phyloP scores from a whole-genome alignment of 441 rosid genomes.

The Populus tomentosa region DNA sequence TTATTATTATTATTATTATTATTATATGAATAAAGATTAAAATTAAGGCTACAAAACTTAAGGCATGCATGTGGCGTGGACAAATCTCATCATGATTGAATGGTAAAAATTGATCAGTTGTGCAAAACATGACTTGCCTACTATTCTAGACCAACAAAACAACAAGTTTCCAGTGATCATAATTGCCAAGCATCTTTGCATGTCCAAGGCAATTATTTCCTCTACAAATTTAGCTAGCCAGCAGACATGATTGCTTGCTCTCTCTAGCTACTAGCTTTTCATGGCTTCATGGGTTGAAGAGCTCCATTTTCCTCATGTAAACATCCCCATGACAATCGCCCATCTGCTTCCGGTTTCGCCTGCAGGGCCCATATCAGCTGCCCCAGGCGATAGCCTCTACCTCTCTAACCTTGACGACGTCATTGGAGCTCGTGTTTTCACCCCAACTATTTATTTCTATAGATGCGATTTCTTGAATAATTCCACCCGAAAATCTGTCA shows the following conservation, averaged over 20 bases:
- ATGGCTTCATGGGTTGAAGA: slow-evolving; percentile 61
- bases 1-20: neutral
- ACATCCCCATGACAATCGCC: slow-evolving; percentile 41
- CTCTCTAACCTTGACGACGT: slow-evolving; percentile 87
- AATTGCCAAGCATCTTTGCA: slow-evolving; percentile 17
- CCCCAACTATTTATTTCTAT: slow-evolving; percentile 81
- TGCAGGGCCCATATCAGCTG: slow-evolving; percentile 48
- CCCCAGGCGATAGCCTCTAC: slow-evolving; percentile 50
- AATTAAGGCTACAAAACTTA: neutral
- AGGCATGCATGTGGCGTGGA: neutral
- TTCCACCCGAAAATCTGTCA: slow-evolving; percentile 16
- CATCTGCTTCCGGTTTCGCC: slow-evolving; percentile 40
- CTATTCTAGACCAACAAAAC: slow-evolving; percentile 32
- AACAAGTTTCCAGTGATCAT: neutral
- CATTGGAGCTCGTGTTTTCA: slow-evolving; percentile 74
- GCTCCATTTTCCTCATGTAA: slow-evolving; percentile 46
- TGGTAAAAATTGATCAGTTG: neutral
- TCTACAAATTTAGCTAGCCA: slow-evolving; percentile 18
- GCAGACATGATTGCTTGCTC: neutral
- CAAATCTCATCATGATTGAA: slow-evolving; percentile 3
- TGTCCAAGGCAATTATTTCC: slow-evolving; percentile 14
- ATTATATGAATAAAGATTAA: neutral
- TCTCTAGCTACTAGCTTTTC: neutral
- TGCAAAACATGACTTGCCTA: slow-evolving; percentile 22
- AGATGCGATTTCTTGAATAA: slow-evolving; percentile 13